These are phyloP conservation scores for Diddensiella transvaalensis DNA, from an alignment of 805 yeast species.

Conservation along the genomic window DNA sequence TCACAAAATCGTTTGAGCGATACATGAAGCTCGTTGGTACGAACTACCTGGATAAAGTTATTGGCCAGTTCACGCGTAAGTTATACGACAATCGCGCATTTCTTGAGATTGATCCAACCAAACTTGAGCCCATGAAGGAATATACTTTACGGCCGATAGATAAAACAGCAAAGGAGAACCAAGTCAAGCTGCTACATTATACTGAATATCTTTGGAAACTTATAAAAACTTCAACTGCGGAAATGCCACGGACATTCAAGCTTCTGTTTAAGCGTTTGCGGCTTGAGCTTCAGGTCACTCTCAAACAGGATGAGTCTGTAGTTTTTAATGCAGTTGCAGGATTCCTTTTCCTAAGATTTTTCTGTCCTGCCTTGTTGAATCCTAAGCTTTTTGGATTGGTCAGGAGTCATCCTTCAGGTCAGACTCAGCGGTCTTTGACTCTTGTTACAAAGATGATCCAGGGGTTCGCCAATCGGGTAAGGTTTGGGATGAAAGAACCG, in stretches of 20 bases:
- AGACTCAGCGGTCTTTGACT: conserved; percentile 72
- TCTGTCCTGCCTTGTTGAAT: conserved; percentile 88
- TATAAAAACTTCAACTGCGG: conserved; percentile 65
- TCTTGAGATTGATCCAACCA: conserved; percentile 80
- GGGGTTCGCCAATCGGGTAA: conserved; percentile 71
- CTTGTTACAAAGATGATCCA: conserved; percentile 70
- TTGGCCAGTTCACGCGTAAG: conserved; percentile 63
- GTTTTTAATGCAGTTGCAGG: conserved; percentile 77
- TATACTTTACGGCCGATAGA: conserved; percentile 34
- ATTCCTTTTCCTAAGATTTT: conserved; percentile 74
- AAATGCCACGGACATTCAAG: conserved; percentile 67
- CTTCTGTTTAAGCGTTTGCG: conserved; percentile 61
- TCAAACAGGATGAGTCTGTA: conserved; percentile 14
- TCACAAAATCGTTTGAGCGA: conserved; percentile 77
- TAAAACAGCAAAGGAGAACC: conserved; percentile 45
- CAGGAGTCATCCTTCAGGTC: conserved; percentile 64
- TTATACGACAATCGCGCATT: conserved; percentile 48
- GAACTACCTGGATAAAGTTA: conserved; percentile 66
- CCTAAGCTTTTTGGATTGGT: conserved; percentile 81
- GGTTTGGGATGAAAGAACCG: conserved; percentile 80
- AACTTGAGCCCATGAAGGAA: conserved; percentile 31
- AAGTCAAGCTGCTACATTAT: conserved; percentile 46
- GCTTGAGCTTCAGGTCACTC: conserved; percentile 15
- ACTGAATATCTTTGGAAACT: conserved; percentile 61
- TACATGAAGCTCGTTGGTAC: conserved; percentile 75